Base-by-base conservation (phyloP, 1,284 basidiomycete genomes). In the Limonomyces culmigenus region DNA sequence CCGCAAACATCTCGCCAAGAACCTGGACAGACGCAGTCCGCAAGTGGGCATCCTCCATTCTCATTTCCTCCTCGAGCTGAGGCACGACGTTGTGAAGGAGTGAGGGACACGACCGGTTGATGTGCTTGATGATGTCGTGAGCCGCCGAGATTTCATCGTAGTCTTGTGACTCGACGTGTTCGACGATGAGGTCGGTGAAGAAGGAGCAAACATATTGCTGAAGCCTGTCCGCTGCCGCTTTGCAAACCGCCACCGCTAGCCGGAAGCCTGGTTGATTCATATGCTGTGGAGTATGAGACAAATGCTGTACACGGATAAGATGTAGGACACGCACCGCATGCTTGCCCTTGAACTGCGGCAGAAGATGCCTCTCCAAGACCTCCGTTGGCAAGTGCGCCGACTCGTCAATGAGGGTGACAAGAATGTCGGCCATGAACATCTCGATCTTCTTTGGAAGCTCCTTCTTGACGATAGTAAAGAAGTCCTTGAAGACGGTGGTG, bases 61-160 rank as follows among this genome's bases (percentile, higher is more conserved):
- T 69, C 3, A 97, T 64, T 50, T 96, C 89, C 47, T 89, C 84
- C 53, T 95, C 92, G 11, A 99, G 70, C 40, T 91, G 80, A 0
- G 93, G 93, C 12, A 98, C 77, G 33, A 96, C 87, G 50, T 81
- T 89, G 47, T 86, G 74, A 1, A 98, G 60, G 12, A 97, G 61
- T 10, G 70, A 63, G 0, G 93, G 89, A 47, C 79, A 88, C 15
- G 80, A 68, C 19, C 71, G 70, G 53, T 86, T 78, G 19, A 99
- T 70, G 30, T 77, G 74, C 45, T 85, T 77, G 52, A 98, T 79
- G 41, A 96, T 77, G 30, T 74, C 67, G 54, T 98, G 92, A 2
- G 85, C 80, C 1, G 63, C 65, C 40, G 72, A 68, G 35, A 93
- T 66, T 39, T 81, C 70, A 13, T 68, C 64, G 40, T 70, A 65